Base-by-base conservation (phyloP, 495 filamentous ascomycete species). In the Penicillium antarcticum region DNA sequence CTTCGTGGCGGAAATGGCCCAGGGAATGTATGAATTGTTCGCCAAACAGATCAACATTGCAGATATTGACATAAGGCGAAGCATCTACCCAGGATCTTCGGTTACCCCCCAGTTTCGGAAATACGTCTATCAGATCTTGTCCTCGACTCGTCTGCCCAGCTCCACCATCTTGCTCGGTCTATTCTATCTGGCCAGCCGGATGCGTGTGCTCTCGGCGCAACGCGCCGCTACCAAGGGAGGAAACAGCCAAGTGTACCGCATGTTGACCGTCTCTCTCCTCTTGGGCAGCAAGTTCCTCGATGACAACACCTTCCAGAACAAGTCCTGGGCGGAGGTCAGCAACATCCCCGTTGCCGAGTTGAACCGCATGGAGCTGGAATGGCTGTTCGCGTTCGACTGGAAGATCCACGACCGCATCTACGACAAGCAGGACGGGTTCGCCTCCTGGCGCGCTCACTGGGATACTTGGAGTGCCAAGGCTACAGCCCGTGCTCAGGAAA, bases 221-320 rank as follows among this genome's bases (percentile, higher is more conserved):
- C 81, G 81, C 12, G 70, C 77, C 32, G 82, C 76, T 21, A 16
- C 34, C 63, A 75, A 72, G 41, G 68, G 82, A 13, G 79, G 79
- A 55, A 85, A 85, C 63, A 85, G 84, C 37, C 84, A 92, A 61
- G 81, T 95, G 46, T 95, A 94, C 76, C 86, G 91, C 44, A 89
- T 97, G 82, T 80, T 97, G 46, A 97, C 91, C 12, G 87, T 92
- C 46, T 79, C 87, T 13, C 78, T 99, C 29, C 76, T 99, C 35
- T 80, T 99, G 29, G 94, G 92, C 44, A 97, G 92, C 77, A 99
- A 99, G 72, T 99, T 99, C 62, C 70, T 97, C 47, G 94, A 99
- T 63, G 94, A 99, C 70, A 97, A 97, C 71, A 99, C 94, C 13
- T 99, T 97, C 71, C 91, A 97, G 77, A 99, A 97, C 73, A 89